Evolutionary conservation across 169 alveolate species (phyloP), one percentile per base, ranked within the genome.

Genomic region (Plasmodium gallinaceum): DNA sequence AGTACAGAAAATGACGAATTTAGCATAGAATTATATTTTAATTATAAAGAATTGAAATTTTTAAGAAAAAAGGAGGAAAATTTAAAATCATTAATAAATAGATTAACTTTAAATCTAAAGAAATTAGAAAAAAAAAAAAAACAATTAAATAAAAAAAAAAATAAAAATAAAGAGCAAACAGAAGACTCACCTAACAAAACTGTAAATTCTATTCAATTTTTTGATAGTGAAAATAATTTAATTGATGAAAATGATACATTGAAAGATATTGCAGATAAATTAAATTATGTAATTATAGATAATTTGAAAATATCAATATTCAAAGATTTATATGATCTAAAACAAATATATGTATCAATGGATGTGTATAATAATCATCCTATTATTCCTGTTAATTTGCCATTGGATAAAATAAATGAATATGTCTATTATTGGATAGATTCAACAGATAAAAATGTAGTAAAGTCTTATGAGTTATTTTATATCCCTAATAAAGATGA

Each of bases 301-400:
- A 64, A 70, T 14, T 18, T 52, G 45, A 83, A 69, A 69, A 46
- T 83, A 57, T 26, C n/a, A 37, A 72, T 83, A 69, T 83, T 58
- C 64, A 69, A 54, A 57, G 62, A 54, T 37, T 9, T 83, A 39
- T 83, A 83, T 24, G 91, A 83, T 12, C 61, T 83, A 45, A 66
- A 83, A 48, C 73, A 83, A 83, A 83, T 83, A 57, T 70, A 83
- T 57, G 22, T 83, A 57, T 83, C 91, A 45, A 83, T 83, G 91
- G 91, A 83, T 83, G 91, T 83, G 2, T 83, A 52, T 83, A 32
- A 46, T 26, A 65, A 65, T n/a, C 86, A 83, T 61, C 86, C 83
- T 18, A 69, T 83, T 8, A 83, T 83, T 12, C 85, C 85, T 14
- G 83, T 54, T 46, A 54, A 69, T 58, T 39, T 72, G 26, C 91